These are phyloP conservation scores for Aureobasidium sp. DNA, from an alignment of 2,329 filamentous ascomycete species.

Conservation along the genomic window DNA sequence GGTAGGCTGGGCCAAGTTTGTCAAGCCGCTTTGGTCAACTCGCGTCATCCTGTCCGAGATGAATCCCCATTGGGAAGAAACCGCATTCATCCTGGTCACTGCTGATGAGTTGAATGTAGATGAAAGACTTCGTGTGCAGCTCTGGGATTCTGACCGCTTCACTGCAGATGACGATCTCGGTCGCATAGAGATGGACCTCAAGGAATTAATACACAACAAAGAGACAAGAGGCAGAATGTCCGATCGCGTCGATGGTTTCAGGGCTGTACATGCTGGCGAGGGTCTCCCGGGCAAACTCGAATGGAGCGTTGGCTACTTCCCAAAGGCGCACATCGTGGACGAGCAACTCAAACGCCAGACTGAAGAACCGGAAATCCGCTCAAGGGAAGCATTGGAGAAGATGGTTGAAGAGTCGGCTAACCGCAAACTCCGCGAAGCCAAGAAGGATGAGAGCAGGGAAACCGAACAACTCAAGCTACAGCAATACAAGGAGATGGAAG, in stretches of 20 bases:
- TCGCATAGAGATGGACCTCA: slow-evolving; percentile 60
- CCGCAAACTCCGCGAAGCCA: slow-evolving; percentile 57
- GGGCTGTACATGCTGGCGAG: slow-evolving; percentile 55
- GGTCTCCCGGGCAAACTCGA: slow-evolving; percentile 59
- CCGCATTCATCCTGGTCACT: slow-evolving; percentile 58
- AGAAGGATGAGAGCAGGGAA: slow-evolving; percentile 48
- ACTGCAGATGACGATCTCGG: slow-evolving; percentile 68
- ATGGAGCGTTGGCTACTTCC: slow-evolving; percentile 65
- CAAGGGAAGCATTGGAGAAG: slow-evolving; percentile 49
- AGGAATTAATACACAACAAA: slow-evolving; percentile 51
- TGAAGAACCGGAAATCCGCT: slow-evolving; percentile 48
- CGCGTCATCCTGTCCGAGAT: slow-evolving; percentile 57
- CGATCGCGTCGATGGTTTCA: slow-evolving; percentile 56
- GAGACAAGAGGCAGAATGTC: slow-evolving; percentile 54
- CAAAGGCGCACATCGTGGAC: slow-evolving; percentile 54
- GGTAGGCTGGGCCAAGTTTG: slow-evolving; percentile 70
- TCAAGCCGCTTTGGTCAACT: slow-evolving; percentile 58
- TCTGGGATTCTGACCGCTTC: slow-evolving; percentile 67
- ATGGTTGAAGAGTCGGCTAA: slow-evolving; percentile 47
- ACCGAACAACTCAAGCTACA: slow-evolving; percentile 59
- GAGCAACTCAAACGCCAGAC: slow-evolving; percentile 55
- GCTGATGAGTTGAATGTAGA: slow-evolving; percentile 63
- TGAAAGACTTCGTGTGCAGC: slow-evolving; percentile 58
- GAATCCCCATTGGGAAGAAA: slow-evolving; percentile 63
- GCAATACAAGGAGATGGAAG: slow-evolving; percentile 49